Base-by-base conservation (phyloP, 164 flowering plant genomes). In the Berberis vulgaris region DNA sequence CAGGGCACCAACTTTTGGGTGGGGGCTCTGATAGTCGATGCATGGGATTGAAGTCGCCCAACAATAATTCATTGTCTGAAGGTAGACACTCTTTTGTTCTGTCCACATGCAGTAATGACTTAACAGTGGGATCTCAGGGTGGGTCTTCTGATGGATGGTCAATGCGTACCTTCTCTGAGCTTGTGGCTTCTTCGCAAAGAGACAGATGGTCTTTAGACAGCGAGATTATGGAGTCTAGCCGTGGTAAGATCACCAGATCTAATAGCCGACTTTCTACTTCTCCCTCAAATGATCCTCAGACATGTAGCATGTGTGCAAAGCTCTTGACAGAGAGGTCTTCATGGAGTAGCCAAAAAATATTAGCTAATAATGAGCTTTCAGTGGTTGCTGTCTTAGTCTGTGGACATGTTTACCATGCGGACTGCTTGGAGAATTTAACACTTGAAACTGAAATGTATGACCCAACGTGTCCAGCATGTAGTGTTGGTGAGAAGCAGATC, bases 61-160 rank as follows among this genome's bases (percentile, higher is more conserved):
- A 68, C 56, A 78, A 75, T 55, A 72, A 72, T 72, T 80, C 88
- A 41, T 49, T 76, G 4, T 85, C 90, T 45, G 96, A 89, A 74
- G 96, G 85, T 63, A 79, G 85, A 59, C 76, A 80, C 11, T 80
- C 86, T 38, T 83, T 75, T 70, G 77, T 71, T 1, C 76, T 83
- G 7, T 75, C 92, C 10, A 68, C 71, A 11, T 79, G 81, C 64
- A 80, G 87, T 79, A 78, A 76, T 68, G 89, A 86, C 40, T 74
- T 78, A 45, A 71, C 79, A 49, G 41, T 73, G 10, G 88, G 83
- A 50, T 85, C 97, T 38, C 77, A 84, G 1, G 83, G 87, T 45
- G 86, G 89, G 41, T 84, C 92, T 57, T 87, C 89, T 2, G 98
- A 94, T 75, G 83, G 88, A 54, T 91, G 97, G 96, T 88, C 98